phyloP scores from a whole-genome alignment of 2,329 filamentous ascomycete species.

The Colletotrichum trifolii region DNA sequence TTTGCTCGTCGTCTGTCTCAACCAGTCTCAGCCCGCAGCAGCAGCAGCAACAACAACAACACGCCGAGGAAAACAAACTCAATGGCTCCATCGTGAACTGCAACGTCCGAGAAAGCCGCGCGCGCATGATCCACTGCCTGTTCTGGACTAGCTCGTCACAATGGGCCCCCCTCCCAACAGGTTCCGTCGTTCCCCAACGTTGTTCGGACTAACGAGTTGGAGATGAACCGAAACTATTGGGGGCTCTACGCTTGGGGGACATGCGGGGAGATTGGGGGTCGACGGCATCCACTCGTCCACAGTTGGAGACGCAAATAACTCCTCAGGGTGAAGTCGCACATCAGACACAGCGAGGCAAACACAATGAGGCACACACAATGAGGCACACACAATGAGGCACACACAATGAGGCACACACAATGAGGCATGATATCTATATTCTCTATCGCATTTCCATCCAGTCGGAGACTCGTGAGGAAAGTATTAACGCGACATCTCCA shows the following conservation, averaged over 20 bases:
- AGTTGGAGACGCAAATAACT: not conserved
- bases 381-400: too few relatives aligned
- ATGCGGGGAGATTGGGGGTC: constrained; percentile 31
- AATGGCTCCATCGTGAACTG: too few relatives aligned
- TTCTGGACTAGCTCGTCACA: not conserved
- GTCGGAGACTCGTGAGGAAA: constrained; percentile 24
- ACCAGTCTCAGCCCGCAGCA: not conserved
- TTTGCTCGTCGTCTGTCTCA: constrained; percentile 34
- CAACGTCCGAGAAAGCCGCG: too few relatives aligned
- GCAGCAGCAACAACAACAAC: too few relatives aligned
- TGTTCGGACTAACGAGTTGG: constrained; percentile 26
- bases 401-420: too few relatives aligned
- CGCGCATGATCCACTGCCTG: too few relatives aligned
- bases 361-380: constrained; percentile 5
- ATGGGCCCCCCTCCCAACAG: constrained; percentile 25
- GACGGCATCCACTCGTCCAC: not conserved
- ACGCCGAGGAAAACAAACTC: too few relatives aligned
- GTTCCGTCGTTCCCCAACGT: constrained; percentile 30
- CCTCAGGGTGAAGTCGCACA: too few relatives aligned
- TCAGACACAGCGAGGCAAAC: too few relatives aligned
- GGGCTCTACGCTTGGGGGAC: constrained; percentile 12
- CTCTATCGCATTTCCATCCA: constrained; percentile 29
- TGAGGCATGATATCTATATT: constrained; percentile 33
- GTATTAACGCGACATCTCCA: constrained; percentile 27
- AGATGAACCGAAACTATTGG: constrained; percentile 19